Conservation (phyloP, 2,329 filamentous ascomycete genomes). For the Aspergillus hortae region DNA sequence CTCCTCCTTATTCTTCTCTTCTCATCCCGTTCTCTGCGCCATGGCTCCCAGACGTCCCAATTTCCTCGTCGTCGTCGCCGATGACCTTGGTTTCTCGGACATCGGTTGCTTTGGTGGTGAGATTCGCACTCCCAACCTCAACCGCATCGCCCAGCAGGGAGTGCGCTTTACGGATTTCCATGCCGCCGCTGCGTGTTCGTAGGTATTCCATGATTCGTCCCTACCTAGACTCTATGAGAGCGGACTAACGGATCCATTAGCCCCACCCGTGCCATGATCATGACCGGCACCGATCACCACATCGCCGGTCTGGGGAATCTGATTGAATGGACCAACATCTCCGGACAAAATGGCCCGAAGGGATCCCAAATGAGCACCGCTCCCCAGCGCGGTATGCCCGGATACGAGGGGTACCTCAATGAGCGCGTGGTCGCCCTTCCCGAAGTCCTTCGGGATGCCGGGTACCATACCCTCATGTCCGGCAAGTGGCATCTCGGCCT, state of each 20-base stretch:
- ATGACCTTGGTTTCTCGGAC: slow-evolving; percentile 61
- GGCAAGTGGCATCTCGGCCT: slow-evolving; percentile 64
- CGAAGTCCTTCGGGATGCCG: slow-evolving; percentile 56
- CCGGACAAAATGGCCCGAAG: slow-evolving; percentile 51
- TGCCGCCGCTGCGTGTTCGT: slow-evolving; percentile 61
- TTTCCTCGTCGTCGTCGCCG: slow-evolving; percentile 58
- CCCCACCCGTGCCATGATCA: slow-evolving; percentile 63
- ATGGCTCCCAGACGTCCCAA: slow-evolving; percentile 50
- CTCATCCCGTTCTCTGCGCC: background rate
- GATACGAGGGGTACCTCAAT: slow-evolving; percentile 63
- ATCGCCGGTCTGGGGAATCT: slow-evolving; percentile 55
- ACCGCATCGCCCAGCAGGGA: slow-evolving; percentile 51
- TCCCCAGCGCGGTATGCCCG: slow-evolving; percentile 56
- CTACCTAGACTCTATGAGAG: background rate
- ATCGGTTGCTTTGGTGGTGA: slow-evolving; percentile 58
- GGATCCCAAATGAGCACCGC: slow-evolving; percentile 51
- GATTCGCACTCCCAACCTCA: slow-evolving; percentile 58
- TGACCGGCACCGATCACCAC: slow-evolving; percentile 62
- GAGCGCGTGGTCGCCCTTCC: slow-evolving; percentile 56
- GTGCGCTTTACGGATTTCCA: slow-evolving; percentile 64
- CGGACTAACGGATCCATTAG: slow-evolving; percentile 13
- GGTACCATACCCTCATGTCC: slow-evolving; percentile 59
- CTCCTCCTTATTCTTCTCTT: background rate
- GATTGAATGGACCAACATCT: slow-evolving; percentile 56
- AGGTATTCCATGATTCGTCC: slow-evolving; percentile 7